Evolutionary conservation across 805 yeast genomes (phyloP).

Genomic region (Kazachstania martiniae): DNA sequence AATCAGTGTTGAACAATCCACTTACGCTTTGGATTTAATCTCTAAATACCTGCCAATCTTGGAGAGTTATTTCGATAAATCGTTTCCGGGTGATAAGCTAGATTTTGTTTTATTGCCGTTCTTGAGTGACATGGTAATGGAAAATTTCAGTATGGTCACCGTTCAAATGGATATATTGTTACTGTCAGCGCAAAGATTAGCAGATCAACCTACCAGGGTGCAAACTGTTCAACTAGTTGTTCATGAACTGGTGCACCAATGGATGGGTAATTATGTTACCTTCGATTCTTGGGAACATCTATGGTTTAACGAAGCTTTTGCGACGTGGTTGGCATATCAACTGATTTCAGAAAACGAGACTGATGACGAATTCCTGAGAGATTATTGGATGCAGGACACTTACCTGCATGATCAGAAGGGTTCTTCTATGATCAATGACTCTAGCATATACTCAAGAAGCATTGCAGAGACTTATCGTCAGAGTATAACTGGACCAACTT

Average conservation of each 20-base stretch:
- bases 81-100: slow-evolving; percentile 51
- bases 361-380: slow-evolving; percentile 10
- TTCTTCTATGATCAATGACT: slow-evolving; percentile 10
- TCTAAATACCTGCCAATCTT: slow-evolving; percentile 38
- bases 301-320: slow-evolving; percentile 73
- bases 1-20: slow-evolving; percentile 34
- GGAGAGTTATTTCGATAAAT: slow-evolving; percentile 32
- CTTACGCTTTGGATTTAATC: slow-evolving; percentile 41
- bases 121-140: slow-evolving; percentile 70
- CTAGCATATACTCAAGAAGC: slow-evolving; percentile 7
- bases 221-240: slow-evolving; percentile 46
- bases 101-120: slow-evolving; percentile 64
- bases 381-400: slow-evolving; percentile 16
- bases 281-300: slow-evolving; percentile 58
- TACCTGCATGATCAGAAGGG: slow-evolving; percentile 16
- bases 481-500: not conserved
- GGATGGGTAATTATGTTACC: slow-evolving; percentile 61
- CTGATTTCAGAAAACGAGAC: slow-evolving; percentile 27
- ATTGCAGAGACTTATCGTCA: slow-evolving; percentile 9
- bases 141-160: slow-evolving; percentile 63
- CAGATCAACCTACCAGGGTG: slow-evolving; percentile 17
- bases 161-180: slow-evolving; percentile 43
- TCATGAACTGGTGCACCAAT: slow-evolving; percentile 72
- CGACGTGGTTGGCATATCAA: slow-evolving; percentile 57
- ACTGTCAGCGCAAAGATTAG: slow-evolving; percentile 26